Percentiles rank a stretch among this genome's conserved stretches.
phyloP scores from a whole-genome alignment of 1,284 basidiomycete genomes.

The Irpex sp. region DNA sequence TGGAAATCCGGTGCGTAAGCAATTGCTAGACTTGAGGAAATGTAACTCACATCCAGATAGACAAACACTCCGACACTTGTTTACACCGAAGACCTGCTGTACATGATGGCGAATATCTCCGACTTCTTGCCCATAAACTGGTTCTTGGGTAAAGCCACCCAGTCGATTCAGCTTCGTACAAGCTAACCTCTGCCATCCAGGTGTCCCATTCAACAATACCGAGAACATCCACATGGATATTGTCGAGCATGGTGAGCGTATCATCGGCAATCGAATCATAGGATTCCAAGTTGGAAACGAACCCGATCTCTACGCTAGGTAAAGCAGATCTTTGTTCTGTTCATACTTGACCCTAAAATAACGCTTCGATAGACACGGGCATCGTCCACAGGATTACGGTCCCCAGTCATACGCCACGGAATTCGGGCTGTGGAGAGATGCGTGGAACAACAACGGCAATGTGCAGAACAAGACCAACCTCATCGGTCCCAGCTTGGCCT shows the following conservation, averaged over 20 bases:
- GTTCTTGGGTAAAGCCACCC: constrained; percentile 41
- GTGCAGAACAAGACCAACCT: constrained; percentile 44
- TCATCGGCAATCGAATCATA: constrained; percentile 37
- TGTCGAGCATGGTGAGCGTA: constrained; percentile 37
- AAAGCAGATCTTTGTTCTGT: constrained; percentile 24
- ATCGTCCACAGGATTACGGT: constrained; percentile 29
- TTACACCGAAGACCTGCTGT: constrained; percentile 52
- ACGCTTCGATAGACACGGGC: constrained; percentile 17
- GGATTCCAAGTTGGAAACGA: constrained; percentile 51
- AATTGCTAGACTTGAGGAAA: constrained; percentile 5
- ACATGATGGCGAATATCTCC: constrained; percentile 54
- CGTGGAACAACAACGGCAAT: constrained; percentile 35
- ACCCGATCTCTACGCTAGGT: constrained; percentile 44
- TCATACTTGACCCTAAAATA: constrained; percentile 16
- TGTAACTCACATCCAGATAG: constrained; percentile 18
- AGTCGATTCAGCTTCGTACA: constrained; percentile 1
- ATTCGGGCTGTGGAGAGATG: constrained; percentile 33
- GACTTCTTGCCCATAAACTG: constrained; percentile 48
- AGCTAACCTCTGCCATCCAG: constrained; percentile 11
- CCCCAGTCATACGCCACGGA: constrained; percentile 46
- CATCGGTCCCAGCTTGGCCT: constrained; percentile 56
- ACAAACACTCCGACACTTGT: constrained; percentile 54
- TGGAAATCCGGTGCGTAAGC: constrained; percentile 14
- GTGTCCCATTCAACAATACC: constrained; percentile 44
- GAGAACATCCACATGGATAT: constrained; percentile 40